Percentiles rank a stretch among this genome's conserved stretches.
phyloP scores from a whole-genome alignment of 495 filamentous ascomycete species.

The Xylaria flabelliformis region DNA sequence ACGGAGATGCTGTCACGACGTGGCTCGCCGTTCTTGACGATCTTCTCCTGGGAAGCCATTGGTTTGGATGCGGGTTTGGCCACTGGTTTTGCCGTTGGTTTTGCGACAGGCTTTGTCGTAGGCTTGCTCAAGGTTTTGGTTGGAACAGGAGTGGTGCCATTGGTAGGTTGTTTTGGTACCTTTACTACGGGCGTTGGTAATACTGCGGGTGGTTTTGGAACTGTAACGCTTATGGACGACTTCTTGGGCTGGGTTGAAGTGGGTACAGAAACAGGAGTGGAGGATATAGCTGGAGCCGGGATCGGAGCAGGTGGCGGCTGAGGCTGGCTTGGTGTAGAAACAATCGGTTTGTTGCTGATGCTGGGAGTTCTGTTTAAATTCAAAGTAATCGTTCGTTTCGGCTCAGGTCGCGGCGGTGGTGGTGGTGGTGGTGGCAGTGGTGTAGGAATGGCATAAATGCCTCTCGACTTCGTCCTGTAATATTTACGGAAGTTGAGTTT shows the following conservation, averaged over 20 bases:
- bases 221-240: slow-evolving; percentile 24
- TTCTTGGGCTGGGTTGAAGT: slow-evolving; percentile 19
- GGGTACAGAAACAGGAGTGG: slow-evolving; percentile 3
- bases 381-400: slow-evolving; percentile 42
- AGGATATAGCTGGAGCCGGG: slow-evolving; percentile 3
- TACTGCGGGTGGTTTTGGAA: slow-evolving; percentile 27
- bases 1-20: slow-evolving; percentile 38
- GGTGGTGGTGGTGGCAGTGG: slow-evolving; percentile 29
- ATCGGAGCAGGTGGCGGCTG: slow-evolving; percentile 19
- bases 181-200: slow-evolving; percentile 21
- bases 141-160: not conserved
- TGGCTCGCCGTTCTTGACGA: slow-evolving; percentile 29
- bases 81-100: not conserved
- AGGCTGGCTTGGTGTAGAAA: slow-evolving; percentile 25
- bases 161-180: slow-evolving; percentile 8
- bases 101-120: not conserved
- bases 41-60: slow-evolving; percentile 28
- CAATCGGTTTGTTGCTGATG: slow-evolving; percentile 30
- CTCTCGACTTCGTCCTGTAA: slow-evolving; percentile 43
- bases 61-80: slow-evolving; percentile 13
- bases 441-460: slow-evolving; percentile 28
- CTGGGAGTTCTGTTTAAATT: slow-evolving; percentile 36
- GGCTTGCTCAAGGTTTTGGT: slow-evolving; percentile 4
- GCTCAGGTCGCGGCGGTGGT: slow-evolving; percentile 33
- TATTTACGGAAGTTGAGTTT: slow-evolving; percentile 42